These are phyloP conservation scores for Mycena leptocephala DNA, from an alignment of 768 basidiomycete species.

Conservation along the genomic window DNA sequence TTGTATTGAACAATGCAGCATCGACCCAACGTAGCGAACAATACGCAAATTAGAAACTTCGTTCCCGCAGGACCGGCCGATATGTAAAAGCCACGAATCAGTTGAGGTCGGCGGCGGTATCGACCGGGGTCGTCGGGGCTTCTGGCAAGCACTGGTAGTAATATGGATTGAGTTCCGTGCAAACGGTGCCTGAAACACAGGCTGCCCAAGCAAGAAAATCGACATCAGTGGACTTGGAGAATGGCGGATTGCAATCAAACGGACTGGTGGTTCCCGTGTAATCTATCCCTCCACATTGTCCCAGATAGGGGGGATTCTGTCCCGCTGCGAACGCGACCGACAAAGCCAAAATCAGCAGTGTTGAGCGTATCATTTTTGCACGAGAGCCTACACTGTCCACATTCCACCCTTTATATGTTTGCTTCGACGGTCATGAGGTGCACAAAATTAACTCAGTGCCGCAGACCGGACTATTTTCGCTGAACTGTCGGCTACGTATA, in stretches of 20 bases:
- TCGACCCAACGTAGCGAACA: slow-evolving; percentile 14
- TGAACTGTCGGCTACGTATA: slow-evolving; percentile 14
- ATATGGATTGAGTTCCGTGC: neutral
- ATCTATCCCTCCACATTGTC: slow-evolving; percentile 27
- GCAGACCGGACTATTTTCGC: slow-evolving; percentile 19
- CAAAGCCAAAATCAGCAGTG: slow-evolving; percentile 9
- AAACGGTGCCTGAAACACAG: neutral
- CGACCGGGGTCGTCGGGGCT: neutral
- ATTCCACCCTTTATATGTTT: slow-evolving; percentile 10
- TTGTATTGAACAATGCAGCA: slow-evolving; percentile 1
- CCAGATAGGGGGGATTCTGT: slow-evolving; percentile 16
- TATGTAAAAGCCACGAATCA: neutral
- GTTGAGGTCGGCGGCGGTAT: neutral
- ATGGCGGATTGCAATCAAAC: slow-evolving; percentile 8
- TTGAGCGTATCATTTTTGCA: slow-evolving; percentile 21
- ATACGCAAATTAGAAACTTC: neutral
- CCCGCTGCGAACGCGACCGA: slow-evolving; percentile 9
- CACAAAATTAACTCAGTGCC: neutral
- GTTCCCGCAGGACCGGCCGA: neutral
- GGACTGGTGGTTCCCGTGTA: slow-evolving; percentile 13
- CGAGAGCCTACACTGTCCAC: slow-evolving; percentile 4
- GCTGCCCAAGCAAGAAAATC: neutral
- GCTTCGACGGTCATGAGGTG: slow-evolving; percentile 14
- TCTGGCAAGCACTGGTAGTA: neutral
- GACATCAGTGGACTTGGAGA: slow-evolving; percentile 4